phyloP scores from a whole-genome alignment of 2,329 filamentous ascomycete genomes.

The Aphanoascus verrucosus region DNA sequence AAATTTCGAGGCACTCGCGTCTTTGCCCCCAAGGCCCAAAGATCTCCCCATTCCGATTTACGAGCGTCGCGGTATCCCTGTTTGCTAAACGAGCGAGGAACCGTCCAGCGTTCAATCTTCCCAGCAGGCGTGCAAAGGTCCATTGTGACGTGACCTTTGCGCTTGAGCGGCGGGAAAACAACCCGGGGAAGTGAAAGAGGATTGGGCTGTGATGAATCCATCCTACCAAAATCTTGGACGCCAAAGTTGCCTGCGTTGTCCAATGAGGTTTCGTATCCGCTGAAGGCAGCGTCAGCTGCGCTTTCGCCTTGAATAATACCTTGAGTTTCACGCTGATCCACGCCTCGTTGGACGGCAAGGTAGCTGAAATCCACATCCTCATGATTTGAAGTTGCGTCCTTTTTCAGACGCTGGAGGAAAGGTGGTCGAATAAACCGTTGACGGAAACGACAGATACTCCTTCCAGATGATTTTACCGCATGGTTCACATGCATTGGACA shows the following conservation, averaged over 20 bases:
- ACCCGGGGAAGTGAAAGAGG: slow-evolving; percentile 65
- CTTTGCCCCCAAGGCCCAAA: slow-evolving; percentile 93
- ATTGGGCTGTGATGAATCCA: slow-evolving; percentile 27
- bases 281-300: slow-evolving; percentile 57
- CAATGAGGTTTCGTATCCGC: slow-evolving; percentile 52
- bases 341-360: slow-evolving; percentile 69
- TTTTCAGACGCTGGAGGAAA: slow-evolving; percentile 69
- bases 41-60: slow-evolving; percentile 81
- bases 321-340: slow-evolving; percentile 42
- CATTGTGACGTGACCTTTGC: slow-evolving; percentile 74
- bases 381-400: slow-evolving; percentile 59
- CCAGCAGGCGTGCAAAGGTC: slow-evolving; percentile 84
- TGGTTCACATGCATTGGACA: slow-evolving; percentile 80
- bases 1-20: slow-evolving; percentile 56
- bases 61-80: slow-evolving; percentile 85
- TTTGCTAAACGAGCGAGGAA: slow-evolving; percentile 68
- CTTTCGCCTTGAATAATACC: slow-evolving; percentile 42
- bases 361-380: slow-evolving; percentile 91
- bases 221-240: slow-evolving; percentile 4
- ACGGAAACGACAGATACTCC: slow-evolving; percentile 82
- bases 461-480: slow-evolving; percentile 61
- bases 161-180: slow-evolving; percentile 73
- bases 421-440: slow-evolving; percentile 78
- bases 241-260: slow-evolving; percentile 12
- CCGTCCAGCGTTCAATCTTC: slow-evolving; percentile 83